These are phyloP conservation scores for Eucalyptus regnans DNA, from an alignment of 345 rosid species.

Conservation along the genomic window DNA sequence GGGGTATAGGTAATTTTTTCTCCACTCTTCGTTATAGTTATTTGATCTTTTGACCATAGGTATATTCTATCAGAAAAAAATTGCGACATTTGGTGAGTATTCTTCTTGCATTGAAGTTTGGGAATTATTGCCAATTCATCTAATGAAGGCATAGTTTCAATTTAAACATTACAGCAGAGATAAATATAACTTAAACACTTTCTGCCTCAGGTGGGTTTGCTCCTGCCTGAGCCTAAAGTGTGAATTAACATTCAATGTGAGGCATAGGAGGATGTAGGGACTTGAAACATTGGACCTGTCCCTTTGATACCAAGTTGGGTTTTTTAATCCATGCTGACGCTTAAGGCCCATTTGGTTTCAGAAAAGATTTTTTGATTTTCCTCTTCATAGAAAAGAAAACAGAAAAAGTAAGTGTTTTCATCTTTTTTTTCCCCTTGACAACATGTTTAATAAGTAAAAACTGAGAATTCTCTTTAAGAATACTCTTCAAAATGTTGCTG, in stretches of 20 bases:
- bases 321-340: not conserved
- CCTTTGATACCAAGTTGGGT: not conserved
- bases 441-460: not conserved
- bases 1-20: slow-evolving; percentile 68
- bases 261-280: not conserved
- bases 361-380: not conserved
- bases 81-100: not conserved
- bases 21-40: not conserved
- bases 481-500: not conserved
- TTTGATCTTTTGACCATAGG: not conserved
- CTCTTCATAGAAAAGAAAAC: not conserved
- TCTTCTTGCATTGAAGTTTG: not conserved
- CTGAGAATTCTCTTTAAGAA: not conserved
- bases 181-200: not conserved
- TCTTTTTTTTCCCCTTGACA: not conserved
- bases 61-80: not conserved
- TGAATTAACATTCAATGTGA: not conserved
- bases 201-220: not conserved
- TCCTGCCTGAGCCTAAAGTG: not conserved
- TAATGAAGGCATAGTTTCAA: not conserved
- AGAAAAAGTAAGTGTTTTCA: not conserved
- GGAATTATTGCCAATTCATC: not conserved
- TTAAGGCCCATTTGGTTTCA: not conserved
- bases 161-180: not conserved
- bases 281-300: not conserved